A percentile compares a stretch with the other conserved stretches of the same genome.
Evolutionary conservation across 768 basidiomycete species (phyloP).

Genomic region (Lentinula aciculospora): DNA sequence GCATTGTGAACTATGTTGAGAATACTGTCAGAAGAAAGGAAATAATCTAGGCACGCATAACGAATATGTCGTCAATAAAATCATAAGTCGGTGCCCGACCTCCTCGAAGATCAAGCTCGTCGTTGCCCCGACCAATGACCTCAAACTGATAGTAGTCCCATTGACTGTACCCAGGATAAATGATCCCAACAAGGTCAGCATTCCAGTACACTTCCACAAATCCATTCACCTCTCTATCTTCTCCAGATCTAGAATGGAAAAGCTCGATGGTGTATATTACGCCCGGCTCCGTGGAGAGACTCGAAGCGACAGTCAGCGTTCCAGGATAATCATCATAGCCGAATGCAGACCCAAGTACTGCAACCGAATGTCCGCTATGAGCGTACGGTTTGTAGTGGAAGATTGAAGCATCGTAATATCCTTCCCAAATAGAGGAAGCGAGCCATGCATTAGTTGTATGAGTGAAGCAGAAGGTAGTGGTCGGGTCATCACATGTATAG

Average conservation of each 20-base stretch:
- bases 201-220: constrained; percentile 41
- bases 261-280: constrained; percentile 33
- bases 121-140: constrained; percentile 29
- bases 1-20: background rate
- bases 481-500: constrained; percentile 25
- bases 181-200: constrained; percentile 23
- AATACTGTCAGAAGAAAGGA: background rate
- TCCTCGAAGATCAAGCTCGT: constrained; percentile 34
- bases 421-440: constrained; percentile 29
- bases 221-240: constrained; percentile 24
- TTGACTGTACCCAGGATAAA: constrained; percentile 29
- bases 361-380: constrained; percentile 32
- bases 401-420: constrained; percentile 35
- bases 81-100: constrained; percentile 42
- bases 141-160: constrained; percentile 31
- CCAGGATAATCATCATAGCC: constrained; percentile 31
- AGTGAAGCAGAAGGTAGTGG: constrained; percentile 31
- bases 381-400: constrained; percentile 37
- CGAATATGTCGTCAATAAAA: constrained; percentile 39
- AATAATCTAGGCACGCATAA: constrained; percentile 10
- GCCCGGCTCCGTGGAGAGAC: constrained; percentile 29
- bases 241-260: constrained; percentile 34
- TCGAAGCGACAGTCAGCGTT: constrained; percentile 25
- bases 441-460: constrained; percentile 31
- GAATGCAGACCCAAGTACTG: constrained; percentile 36